phyloP scores from a whole-genome alignment of 768 basidiomycete species.

The Steccherinum ochraceum region DNA sequence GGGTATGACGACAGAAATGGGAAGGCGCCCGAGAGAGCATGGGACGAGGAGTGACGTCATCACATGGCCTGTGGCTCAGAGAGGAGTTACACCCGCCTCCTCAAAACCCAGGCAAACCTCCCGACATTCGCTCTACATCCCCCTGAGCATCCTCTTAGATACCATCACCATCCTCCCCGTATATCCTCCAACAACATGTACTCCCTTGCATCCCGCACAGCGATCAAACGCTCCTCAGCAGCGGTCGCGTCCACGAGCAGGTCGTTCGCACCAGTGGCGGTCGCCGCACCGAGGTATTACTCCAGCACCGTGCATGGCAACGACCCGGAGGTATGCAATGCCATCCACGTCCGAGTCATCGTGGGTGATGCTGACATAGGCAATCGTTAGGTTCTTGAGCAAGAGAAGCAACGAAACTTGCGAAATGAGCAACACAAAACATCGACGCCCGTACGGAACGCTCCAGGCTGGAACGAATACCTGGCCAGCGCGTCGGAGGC shows the following conservation, averaged over 20 bases:
- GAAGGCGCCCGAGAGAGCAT: too few relatives aligned
- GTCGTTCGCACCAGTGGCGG: neutral
- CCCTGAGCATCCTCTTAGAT: too few relatives aligned
- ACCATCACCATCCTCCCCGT: neutral
- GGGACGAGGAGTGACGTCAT: too few relatives aligned
- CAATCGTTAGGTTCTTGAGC: conserved; percentile 22
- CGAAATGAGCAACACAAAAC: conserved; percentile 26
- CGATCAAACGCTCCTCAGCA: conserved; percentile 15
- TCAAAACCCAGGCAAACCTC: too few relatives aligned
- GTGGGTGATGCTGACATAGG: neutral
- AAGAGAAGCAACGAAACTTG: conserved; percentile 29
- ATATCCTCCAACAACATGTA: conserved; percentile 15
- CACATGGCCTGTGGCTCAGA: too few relatives aligned
- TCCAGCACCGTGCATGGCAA: conserved; percentile 29
- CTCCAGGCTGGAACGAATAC: conserved; percentile 32
- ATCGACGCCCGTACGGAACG: conserved; percentile 25
- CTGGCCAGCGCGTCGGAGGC: conserved; percentile 30
- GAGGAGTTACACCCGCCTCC: too few relatives aligned
- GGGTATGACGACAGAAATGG: too few relatives aligned
- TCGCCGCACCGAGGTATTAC: conserved; percentile 14
- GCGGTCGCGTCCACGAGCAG: conserved; percentile 11
- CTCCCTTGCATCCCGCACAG: conserved; percentile 17
- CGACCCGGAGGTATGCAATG: conserved; percentile 25
- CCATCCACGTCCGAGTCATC: neutral
- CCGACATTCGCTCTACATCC: too few relatives aligned